Evolutionary conservation across 805 yeast species (phyloP).

Genomic region (Metschnikowia amazonensis): DNA sequence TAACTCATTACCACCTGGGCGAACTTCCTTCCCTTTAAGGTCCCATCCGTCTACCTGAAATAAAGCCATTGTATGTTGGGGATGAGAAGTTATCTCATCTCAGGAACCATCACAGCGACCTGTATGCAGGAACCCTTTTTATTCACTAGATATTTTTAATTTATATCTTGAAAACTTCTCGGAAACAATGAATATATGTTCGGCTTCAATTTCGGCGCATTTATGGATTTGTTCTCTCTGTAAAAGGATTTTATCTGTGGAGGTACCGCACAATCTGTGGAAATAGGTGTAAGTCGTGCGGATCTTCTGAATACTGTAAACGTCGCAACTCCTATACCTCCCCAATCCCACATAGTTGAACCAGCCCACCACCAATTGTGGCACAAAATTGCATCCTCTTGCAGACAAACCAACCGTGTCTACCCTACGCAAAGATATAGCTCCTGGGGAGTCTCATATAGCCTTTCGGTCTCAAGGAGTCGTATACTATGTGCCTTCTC

Average conservation of each 20-base stretch:
- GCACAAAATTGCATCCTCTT: not conserved
- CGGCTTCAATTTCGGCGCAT: too few relatives aligned
- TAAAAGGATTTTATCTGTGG: too few relatives aligned
- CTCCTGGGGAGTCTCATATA: constrained; percentile 35
- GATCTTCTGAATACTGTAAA: too few relatives aligned
- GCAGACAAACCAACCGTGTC: constrained; percentile 9
- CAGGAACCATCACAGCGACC: not conserved
- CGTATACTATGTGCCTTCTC: constrained; percentile 31
- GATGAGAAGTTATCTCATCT: constrained; percentile 3
- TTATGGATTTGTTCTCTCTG: too few relatives aligned
- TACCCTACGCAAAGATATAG: constrained; percentile 23
- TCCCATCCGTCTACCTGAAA: constrained; percentile 86
- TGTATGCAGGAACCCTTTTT: not conserved
- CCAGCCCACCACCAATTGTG: not conserved
- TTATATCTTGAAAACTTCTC: too few relatives aligned
- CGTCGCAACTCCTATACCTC: too few relatives aligned
- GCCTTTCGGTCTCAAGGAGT: constrained; percentile 23
- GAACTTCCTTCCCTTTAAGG: constrained; percentile 50
- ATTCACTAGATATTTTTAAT: too few relatives aligned
- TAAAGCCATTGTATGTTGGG: constrained; percentile 50
- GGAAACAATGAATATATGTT: too few relatives aligned
- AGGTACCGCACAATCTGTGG: too few relatives aligned
- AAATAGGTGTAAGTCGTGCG: too few relatives aligned
- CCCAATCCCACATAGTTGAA: too few relatives aligned
- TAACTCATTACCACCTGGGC: constrained; percentile 35